A percentile compares a stretch with the other conserved stretches of the same genome.
Conservation (phyloP, 2,329 filamentous ascomycete species). For the Arachnopeziza araneosa region DNA sequence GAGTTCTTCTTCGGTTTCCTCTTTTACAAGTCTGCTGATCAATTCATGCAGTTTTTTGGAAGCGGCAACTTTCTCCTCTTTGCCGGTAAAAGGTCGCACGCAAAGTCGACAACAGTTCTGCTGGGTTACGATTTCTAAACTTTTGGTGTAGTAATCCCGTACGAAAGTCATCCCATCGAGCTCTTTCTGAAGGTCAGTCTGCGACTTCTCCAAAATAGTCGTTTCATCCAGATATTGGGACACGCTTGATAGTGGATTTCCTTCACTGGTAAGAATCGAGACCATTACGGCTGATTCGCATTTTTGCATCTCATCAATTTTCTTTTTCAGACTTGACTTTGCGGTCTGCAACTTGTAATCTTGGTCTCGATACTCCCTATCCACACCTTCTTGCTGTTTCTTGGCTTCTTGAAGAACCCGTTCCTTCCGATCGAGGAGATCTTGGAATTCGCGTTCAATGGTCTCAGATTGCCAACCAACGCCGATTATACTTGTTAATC, state of each 20-base stretch:
- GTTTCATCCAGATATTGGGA: slow-evolving; percentile 51
- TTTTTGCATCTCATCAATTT: slow-evolving; percentile 54
- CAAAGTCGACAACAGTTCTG: slow-evolving; percentile 76
- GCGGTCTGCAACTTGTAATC: slow-evolving; percentile 65
- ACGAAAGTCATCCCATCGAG: slow-evolving; percentile 64
- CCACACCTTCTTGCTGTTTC: slow-evolving; percentile 62
- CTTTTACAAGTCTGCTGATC: slow-evolving; percentile 55
- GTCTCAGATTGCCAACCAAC: slow-evolving; percentile 62
- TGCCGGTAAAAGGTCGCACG: slow-evolving; percentile 59
- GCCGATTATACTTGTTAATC: slow-evolving; percentile 61
- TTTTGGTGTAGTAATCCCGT: slow-evolving; percentile 65
- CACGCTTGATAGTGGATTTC: slow-evolving; percentile 38
- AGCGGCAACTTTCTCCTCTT: slow-evolving; percentile 57
- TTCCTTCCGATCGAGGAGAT: slow-evolving; percentile 51
- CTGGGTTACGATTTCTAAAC: slow-evolving; percentile 58
- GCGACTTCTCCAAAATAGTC: slow-evolving; percentile 43
- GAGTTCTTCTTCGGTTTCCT: slow-evolving; percentile 57
- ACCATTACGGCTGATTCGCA: slow-evolving; percentile 53
- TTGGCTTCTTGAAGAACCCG: slow-evolving; percentile 58
- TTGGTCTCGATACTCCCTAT: slow-evolving; percentile 69
- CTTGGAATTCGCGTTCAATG: slow-evolving; percentile 67
- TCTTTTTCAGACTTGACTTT: slow-evolving; percentile 59
- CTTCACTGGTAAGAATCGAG: slow-evolving; percentile 40
- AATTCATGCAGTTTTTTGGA: slow-evolving; percentile 60
- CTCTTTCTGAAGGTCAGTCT: slow-evolving; percentile 53